Conservation (phyloP, 306 rosid genomes). For the Ammopiptanthus mongolicus region DNA sequence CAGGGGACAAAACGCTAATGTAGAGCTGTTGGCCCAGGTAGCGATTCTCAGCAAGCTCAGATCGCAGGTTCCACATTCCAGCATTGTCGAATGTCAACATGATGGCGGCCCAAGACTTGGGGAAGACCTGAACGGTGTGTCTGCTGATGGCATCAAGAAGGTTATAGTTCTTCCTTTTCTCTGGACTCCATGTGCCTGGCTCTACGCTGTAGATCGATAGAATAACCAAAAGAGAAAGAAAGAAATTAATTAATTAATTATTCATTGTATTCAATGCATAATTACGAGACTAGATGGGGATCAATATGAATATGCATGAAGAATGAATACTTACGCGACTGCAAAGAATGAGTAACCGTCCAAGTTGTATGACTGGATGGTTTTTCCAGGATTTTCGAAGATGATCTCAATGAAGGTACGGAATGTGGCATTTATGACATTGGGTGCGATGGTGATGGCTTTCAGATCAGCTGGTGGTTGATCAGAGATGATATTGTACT, state of each 20-base stretch:
- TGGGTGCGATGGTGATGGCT: constrained; percentile 30
- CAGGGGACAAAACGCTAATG: constrained; percentile 35
- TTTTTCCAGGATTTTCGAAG: constrained; percentile 63
- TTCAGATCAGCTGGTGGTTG: constrained; percentile 3
- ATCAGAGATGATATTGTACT: constrained; percentile 42
- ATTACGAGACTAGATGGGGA: background rate
- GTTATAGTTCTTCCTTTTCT: constrained; percentile 53
- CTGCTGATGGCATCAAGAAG: constrained; percentile 78
- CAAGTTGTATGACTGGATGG: constrained; percentile 61
- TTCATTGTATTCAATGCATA: background rate
- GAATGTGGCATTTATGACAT: constrained; percentile 44
- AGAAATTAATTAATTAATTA: background rate
- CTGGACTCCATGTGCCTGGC: constrained; percentile 76
- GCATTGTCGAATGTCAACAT: constrained; percentile 59
- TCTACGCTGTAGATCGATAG: constrained; percentile 32
- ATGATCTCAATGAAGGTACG: constrained; percentile 56
- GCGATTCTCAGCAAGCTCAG: constrained; percentile 46
- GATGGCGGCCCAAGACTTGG: constrained; percentile 67
- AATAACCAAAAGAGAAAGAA: background rate
- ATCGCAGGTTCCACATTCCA: constrained; percentile 78
- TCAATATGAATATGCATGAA: no score
- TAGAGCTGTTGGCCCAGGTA: constrained; percentile 73
- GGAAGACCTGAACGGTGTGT: constrained; percentile 74
- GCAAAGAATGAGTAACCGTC: constrained; percentile 65
- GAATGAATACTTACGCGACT: constrained; percentile 44